Evolutionary conservation across 2,329 filamentous ascomycete genomes (phyloP), one percentile per base, ranked within the genome.

Genomic region (Talaromyces sp.): DNA sequence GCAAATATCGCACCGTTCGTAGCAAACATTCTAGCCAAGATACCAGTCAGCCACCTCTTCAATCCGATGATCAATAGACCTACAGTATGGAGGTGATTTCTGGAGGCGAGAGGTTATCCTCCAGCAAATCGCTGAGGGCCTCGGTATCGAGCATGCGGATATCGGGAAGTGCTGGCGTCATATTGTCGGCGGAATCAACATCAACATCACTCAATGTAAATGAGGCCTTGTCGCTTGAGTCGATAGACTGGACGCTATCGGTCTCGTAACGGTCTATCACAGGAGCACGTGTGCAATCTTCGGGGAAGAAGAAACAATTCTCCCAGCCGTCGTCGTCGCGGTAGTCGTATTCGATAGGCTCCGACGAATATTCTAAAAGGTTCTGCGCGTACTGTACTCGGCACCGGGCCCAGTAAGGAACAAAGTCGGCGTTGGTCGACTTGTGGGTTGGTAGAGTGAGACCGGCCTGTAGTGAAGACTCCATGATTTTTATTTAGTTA

Each of bases 1-100:
- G 78, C 78, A 65, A 80, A 80, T n/a, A 80, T 74, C 52, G 78
- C 78, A 31, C 78, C 78, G 64, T 80, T 80, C 22, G 77, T 78
- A 54, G 77, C 75, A 68, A 80, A 80, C 10, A 80, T 77, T 61
- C 78, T 80, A 35, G 10, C 8, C 14, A n/a, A n/a, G 19, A 39
- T 19, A 27, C 16, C 2, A 3, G 50, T 56, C 52, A 56, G 52
- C 33, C 31, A 56, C 52, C 33, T 22, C 4, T 56, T 10, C 31
- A 56, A 56, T 8, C n/a, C n/a, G 33, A 16, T 22, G 52, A 19
- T 54, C 33, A 19, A 47, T 13, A 8, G 24, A 66, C 70, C 41
- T 72, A 80, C 78, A 80, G 67, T 58, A 80, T 80, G 14, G 78
- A 78, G 22, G 78, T 79, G 50, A 80, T 80, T 67, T 80, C 78